These are phyloP conservation scores for Backusella parvicylindrica DNA, from an alignment of 192 early-diverging fungal species.

Conservation along the genomic window DNA sequence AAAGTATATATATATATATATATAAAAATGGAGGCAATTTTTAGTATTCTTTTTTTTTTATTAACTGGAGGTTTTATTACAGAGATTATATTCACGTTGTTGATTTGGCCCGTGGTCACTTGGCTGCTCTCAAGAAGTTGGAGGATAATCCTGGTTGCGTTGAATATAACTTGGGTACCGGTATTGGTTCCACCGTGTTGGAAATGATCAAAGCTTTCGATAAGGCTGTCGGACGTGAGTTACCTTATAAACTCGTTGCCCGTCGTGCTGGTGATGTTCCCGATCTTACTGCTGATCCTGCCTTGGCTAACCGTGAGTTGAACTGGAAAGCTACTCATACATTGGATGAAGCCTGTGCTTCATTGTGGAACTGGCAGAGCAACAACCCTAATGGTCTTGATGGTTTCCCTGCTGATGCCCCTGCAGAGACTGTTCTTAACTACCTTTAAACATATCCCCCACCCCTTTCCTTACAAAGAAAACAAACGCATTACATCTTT, in stretches of 20 bases:
- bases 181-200: slow-evolving; percentile 84
- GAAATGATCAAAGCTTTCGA: slow-evolving; percentile 87
- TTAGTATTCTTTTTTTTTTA: background rate
- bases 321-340: slow-evolving; percentile 57
- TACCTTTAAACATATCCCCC: slow-evolving; percentile 16
- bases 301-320: slow-evolving; percentile 57
- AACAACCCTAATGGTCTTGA: slow-evolving; percentile 65
- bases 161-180: slow-evolving; percentile 88
- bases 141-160: slow-evolving; percentile 52
- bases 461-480: background rate
- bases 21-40: background rate
- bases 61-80: background rate
- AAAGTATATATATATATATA: no score
- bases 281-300: slow-evolving; percentile 77
- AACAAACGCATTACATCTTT: background rate
- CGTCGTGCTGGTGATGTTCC: slow-evolving; percentile 85
- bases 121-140: slow-evolving; percentile 81
- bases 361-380: slow-evolving; percentile 72
- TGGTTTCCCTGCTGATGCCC: slow-evolving; percentile 26
- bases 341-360: slow-evolving; percentile 63
- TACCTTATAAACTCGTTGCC: slow-evolving; percentile 64
- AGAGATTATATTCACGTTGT: slow-evolving; percentile 97
- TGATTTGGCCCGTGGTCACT: slow-evolving; percentile 87
- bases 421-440: slow-evolving; percentile 19
- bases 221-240: slow-evolving; percentile 73